phyloP scores from a whole-genome alignment of 208 protist species.

The Wallacemonas rigidus region DNA sequence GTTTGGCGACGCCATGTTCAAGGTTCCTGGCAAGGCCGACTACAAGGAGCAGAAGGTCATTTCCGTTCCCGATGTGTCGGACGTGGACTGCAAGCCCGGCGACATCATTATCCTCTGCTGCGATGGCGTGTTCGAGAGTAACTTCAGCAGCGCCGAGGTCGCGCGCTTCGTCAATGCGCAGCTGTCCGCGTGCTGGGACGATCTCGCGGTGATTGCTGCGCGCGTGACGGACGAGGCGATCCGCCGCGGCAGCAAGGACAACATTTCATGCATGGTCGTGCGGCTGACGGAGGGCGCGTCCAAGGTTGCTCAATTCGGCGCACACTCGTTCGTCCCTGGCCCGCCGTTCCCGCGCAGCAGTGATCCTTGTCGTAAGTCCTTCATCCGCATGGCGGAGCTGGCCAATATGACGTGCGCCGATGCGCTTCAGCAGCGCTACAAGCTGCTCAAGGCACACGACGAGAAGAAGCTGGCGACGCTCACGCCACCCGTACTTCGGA shows the following conservation, averaged over 20 bases:
- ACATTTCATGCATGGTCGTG: constrained; percentile 90
- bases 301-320: constrained; percentile 48
- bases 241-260: constrained; percentile 90
- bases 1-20: constrained; percentile 94
- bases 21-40: constrained; percentile 57
- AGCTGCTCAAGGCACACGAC: constrained; percentile 67
- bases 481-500: constrained; percentile 68
- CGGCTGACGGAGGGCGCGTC: constrained; percentile 65
- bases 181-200: constrained; percentile 56
- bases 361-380: constrained; percentile 66
- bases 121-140: constrained; percentile 91
- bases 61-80: constrained; percentile 79
- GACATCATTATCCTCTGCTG: constrained; percentile 89
- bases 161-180: constrained; percentile 68
- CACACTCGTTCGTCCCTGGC: constrained; percentile 70
- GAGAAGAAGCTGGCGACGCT: constrained; percentile 55
- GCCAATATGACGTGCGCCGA: constrained; percentile 46
- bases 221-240: constrained; percentile 90
- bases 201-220: constrained; percentile 75
- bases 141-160: constrained; percentile 89
- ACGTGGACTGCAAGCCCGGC: constrained; percentile 57
- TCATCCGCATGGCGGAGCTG: constrained; percentile 73
- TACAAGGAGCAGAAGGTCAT: constrained; percentile 89
- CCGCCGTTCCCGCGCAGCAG: constrained; percentile 78
- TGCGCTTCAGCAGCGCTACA: constrained; percentile 69